Conservation (phyloP, 2,329 filamentous ascomycete species). For the Monosporascus sp. region DNA sequence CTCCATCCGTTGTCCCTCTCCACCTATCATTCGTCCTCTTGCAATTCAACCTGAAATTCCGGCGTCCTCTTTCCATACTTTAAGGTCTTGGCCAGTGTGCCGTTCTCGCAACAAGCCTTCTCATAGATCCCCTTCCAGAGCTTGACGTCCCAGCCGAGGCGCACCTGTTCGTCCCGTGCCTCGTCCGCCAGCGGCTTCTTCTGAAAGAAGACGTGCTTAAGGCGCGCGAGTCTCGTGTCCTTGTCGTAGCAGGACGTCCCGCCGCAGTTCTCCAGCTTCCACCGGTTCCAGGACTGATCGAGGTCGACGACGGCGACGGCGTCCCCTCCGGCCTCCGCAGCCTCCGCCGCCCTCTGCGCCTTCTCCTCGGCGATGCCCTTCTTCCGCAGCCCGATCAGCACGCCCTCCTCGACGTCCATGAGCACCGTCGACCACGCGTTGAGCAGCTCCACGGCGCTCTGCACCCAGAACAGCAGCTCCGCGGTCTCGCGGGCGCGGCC, state of each 20-base stretch:
- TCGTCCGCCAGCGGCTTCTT: constrained; percentile 5
- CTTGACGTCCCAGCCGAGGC: background rate
- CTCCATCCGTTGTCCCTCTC: no score
- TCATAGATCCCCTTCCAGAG: constrained; percentile 14
- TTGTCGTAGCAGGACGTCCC: constrained; percentile 15
- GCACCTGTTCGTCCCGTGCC: constrained; percentile 10
- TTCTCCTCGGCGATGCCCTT: constrained; percentile 1
- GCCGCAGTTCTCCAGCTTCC: constrained; percentile 19
- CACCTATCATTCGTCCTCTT: no score
- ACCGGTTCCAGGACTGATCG: constrained; percentile 9
- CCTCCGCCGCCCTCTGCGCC: background rate
- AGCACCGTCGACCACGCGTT: constrained; percentile 4
- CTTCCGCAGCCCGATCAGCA: constrained; percentile 7
- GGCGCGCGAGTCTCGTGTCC: background rate
- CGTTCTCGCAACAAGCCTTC: constrained; percentile 15
- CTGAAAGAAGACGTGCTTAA: background rate
- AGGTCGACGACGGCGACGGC: background rate
- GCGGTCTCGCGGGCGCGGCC: background rate
- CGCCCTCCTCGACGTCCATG: constrained; percentile 10
- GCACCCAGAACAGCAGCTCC: constrained; percentile 5
- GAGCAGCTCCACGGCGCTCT: constrained; percentile 6
- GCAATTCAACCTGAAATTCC: background rate
- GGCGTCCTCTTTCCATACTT: constrained; percentile 3
- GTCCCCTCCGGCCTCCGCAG: background rate
- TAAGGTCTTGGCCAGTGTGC: constrained; percentile 4